Evolutionary conservation across 1,284 basidiomycete genomes (phyloP).

Genomic region (Blastosporella zonata): DNA sequence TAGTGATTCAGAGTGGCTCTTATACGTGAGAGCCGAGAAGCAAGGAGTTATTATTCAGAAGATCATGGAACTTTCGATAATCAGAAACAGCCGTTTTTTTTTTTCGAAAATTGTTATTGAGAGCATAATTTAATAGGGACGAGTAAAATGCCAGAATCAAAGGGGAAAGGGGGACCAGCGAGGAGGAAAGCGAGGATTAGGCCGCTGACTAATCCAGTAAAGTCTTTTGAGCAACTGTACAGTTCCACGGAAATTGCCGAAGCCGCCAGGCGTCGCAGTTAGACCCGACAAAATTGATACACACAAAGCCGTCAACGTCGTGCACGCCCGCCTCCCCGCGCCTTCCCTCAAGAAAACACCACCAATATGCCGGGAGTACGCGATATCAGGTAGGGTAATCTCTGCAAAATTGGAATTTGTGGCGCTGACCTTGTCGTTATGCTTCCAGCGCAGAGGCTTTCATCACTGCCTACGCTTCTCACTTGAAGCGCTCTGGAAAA

Average conservation of each 20-base stretch:
- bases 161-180: no score
- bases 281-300: slow-evolving; percentile 30
- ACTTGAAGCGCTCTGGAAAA: slow-evolving; percentile 95
- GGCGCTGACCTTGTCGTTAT: slow-evolving; percentile 23
- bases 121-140: no score
- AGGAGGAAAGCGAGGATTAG: no score
- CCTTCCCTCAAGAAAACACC: slow-evolving; percentile 43
- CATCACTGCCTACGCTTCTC: slow-evolving; percentile 89
- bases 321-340: slow-evolving; percentile 39
- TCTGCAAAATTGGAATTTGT: slow-evolving; percentile 8
- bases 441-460: slow-evolving; percentile 78
- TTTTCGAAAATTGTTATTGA: no score
- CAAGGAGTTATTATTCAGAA: no score
- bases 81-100: no score
- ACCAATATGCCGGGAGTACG: slow-evolving; percentile 88
- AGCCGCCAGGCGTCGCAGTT: slow-evolving; percentile 27
- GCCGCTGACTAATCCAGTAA: slow-evolving; percentile 33
- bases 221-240: slow-evolving; percentile 37
- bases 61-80: no score
- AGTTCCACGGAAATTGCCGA: slow-evolving; percentile 39
- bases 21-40: no score
- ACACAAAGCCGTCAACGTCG: slow-evolving; percentile 44
- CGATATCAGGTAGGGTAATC: slow-evolving; percentile 74
- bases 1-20: no score
- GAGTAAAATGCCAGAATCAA: no score